Evolutionary conservation across 2,329 filamentous ascomycete genomes (phyloP), one percentile per base, ranked within the genome.

Genomic region (Apiospora rasikravindrae): DNA sequence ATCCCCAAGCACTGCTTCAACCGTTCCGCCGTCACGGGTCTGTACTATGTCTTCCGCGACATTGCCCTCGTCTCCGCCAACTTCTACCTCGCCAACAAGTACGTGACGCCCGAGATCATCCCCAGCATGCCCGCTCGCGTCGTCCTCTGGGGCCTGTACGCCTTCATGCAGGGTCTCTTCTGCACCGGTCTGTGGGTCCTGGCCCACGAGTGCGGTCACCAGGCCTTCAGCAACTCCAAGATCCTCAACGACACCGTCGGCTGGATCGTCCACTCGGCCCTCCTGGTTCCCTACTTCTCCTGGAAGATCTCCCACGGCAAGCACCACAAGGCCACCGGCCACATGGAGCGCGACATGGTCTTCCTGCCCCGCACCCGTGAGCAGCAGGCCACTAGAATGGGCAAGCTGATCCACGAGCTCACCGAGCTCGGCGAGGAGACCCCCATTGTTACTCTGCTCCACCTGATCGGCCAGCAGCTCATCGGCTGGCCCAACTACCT

Each of bases 281-380:
- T 98, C 51, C 88, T 98, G 71, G 96, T 99, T 68, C 96, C 96
- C 29, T 99, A 98, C 87, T 99, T 98, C 87, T 97, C 94, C 82
- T 99, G 96, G 96, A 97, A 99, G 87, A 95, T 98, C 85, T 98
- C 95, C 77, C 96, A 99, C 87, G 93, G 94, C 87, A 98, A 98
- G 91, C 96, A 99, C 88, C 96, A 99, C 93, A 98, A 98, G 90
- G 95, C 95, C 75, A 99, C 96, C 51, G 96, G 95, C 78, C 91
- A 99, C 88, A 92, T 99, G 86, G 95, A 97, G 85, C 94, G 96
- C 77, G 96, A 99, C 85, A 99, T 99, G 96, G 96, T 98, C 75
- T 98, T 98, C 82, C 88, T 98, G n/a, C 96, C 96, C 73, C 94
- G 94, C 85, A 98, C 95, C 71, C 92, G 95, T 73, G 91, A 96